Evolutionary conservation across 495 filamentous ascomycete genomes (phyloP), one percentile per base, ranked within the genome.

Genomic region (Tricharina praecox): DNA sequence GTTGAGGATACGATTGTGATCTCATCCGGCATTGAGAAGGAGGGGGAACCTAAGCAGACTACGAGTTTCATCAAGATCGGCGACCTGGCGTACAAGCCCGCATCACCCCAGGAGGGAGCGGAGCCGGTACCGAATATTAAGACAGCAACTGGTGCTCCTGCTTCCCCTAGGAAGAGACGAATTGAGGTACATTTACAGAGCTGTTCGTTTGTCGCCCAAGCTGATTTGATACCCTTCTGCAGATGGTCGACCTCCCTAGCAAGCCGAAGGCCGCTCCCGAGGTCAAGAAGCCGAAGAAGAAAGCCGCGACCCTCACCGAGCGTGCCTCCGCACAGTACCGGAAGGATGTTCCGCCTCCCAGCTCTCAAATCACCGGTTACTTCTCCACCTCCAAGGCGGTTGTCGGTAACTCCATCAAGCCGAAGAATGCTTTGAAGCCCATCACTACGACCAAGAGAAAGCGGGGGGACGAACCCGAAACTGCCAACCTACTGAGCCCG

Each of bases 51-150:
- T 43, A 3, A 3, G 18, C 39, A 13, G 18, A 43, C 23, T 37
- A 11, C 34, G 25, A 19, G 7, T 43, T 43, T 25, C 24, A 13
- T 23, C 20, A 43, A 28, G 16, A 43, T 43, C 20, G 39, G 24
- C 11, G 39, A 4, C 7, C 39, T 43, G 5, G 18, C 11, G 16
- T 43, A 24, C 16, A 24, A 10, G 20, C 16, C 20, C 7, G 18
- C 23, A 25, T 23, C 24, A 5, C 25, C 39, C 5, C 24, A 43
- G 25, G 25, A 49, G 8, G 13, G 19, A 30, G 69, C 72, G 39
- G 10, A 43, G 7, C 10, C 20, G 25, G 5, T 21, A 28, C 8
- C 39, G 20, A 19, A 4, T 21, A 43, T 7, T 21, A 4, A 19
- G 39, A 43, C 23, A 24, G 20, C 9, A 18, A 15, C 9, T 21